Evolutionary conservation across 2,329 filamentous ascomycete genomes (phyloP).

Genomic region (Neopestalotiopsis sp.): DNA sequence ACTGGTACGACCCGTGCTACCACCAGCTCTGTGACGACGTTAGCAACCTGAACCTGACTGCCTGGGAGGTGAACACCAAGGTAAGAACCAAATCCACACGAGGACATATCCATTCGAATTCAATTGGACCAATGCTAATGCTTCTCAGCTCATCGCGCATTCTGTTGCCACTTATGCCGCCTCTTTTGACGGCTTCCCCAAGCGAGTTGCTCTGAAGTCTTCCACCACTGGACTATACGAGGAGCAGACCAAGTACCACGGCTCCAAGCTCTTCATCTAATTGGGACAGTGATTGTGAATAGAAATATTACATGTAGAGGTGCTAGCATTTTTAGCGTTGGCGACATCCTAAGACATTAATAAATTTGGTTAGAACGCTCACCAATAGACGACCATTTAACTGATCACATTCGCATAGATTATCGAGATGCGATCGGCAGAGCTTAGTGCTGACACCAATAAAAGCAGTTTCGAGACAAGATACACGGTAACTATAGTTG

Average conservation of each 20-base stretch:
- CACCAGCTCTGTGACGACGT: conserved; percentile 67
- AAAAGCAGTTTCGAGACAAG: too few relatives aligned
- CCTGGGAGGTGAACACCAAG: conserved; percentile 67
- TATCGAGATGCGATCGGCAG: too few relatives aligned
- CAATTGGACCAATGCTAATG: conserved; percentile 23
- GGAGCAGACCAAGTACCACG: conserved; percentile 53
- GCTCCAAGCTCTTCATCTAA: conserved; percentile 52
- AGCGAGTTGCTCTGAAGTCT: conserved; percentile 45
- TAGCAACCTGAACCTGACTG: conserved; percentile 61
- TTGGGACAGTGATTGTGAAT: conserved; percentile 13
- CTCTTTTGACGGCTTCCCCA: conserved; percentile 69
- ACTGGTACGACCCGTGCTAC: conserved; percentile 65
- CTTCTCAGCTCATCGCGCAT: conserved; percentile 66
- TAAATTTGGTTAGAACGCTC: too few relatives aligned
- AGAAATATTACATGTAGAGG: background rate
- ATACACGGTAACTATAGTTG: too few relatives aligned
- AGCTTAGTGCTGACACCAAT: too few relatives aligned
- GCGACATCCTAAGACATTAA: too few relatives aligned
- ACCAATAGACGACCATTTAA: too few relatives aligned
- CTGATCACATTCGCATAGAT: too few relatives aligned
- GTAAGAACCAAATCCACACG: conserved; percentile 38
- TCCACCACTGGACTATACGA: conserved; percentile 33
- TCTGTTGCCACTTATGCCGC: conserved; percentile 72
- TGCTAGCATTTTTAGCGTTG: too few relatives aligned
- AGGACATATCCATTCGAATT: background rate